These are phyloP conservation scores for Coccomyxa subellipsoidea DNA, from an alignment of 163 green algal species.

Conservation along the genomic window DNA sequence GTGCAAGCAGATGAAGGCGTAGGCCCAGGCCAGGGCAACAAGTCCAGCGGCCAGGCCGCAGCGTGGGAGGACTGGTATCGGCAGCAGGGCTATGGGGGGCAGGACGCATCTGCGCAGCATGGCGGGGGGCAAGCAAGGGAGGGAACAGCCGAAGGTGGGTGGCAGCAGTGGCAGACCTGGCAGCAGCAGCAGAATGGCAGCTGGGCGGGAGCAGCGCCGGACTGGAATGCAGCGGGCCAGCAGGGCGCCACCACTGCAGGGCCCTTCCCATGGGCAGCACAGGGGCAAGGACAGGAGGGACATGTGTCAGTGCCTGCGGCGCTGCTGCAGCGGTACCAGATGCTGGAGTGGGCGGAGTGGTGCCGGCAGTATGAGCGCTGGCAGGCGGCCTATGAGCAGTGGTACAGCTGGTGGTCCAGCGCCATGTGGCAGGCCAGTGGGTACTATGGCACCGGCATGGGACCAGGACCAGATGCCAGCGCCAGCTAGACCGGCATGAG, in stretches of 20 bases:
- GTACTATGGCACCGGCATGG: background rate
- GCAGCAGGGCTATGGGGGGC: background rate
- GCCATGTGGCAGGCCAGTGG: background rate
- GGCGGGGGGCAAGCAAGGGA: background rate
- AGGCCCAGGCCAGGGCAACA: no score
- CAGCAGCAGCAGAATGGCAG: background rate
- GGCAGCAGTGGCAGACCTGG: background rate
- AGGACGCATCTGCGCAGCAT: background rate
- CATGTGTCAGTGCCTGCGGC: constrained; percentile 4
- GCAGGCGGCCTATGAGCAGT: background rate
- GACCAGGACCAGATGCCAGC: background rate
- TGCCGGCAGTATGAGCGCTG: constrained; percentile 21
- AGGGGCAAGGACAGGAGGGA: background rate
- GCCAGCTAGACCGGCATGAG: background rate
- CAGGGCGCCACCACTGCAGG: background rate
- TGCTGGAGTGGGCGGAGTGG: constrained; percentile 30
- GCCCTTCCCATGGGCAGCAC: background rate
- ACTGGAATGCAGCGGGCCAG: background rate
- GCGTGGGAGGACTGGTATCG: background rate
- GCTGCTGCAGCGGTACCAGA: constrained; percentile 18
- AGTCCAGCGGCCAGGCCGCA: background rate
- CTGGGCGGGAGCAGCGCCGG: no score
- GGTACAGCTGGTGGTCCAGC: background rate
- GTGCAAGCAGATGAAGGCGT: background rate
- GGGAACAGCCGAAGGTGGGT: background rate